Evolutionary conservation across 192 early-diverging fungal genomes (phyloP), one percentile per base, ranked within the genome.

Genomic region (Coemansia sp.): DNA sequence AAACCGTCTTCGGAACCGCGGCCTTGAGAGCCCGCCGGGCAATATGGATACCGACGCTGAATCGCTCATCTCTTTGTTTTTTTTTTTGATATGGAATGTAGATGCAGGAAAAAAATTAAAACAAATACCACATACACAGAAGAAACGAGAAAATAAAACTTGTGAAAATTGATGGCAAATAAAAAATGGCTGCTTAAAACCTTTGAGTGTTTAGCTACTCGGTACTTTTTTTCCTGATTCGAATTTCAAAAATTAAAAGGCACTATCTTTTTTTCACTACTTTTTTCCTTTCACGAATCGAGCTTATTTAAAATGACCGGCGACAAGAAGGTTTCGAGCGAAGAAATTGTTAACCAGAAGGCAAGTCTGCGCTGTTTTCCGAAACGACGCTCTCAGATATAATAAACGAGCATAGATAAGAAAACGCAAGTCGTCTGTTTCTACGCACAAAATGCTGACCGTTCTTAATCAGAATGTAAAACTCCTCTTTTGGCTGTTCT

Each of bases 331-430:
- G 77, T 85, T 33, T 71, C 82, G 17, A 87, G 86, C 65, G 88
- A 89, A 67, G 82, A 86, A 20, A 84, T 87, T 48, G 77, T 89
- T 61, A 79, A 84, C 65, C 76, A 85, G 60, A 89, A 89, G 83
- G 88, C 84, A 73, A 67, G 83, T 66, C 3, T 50, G 54, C 42
- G 17, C 28, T 54, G 22, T 61, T 51, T 6, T 32, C 45, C 22
- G 22, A 25, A 25, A 25, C 22, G 22, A n/a, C 3, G 4, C 61
- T 4, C 3, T 11, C 45, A 48, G n/a, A 20, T 45, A 45, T 12
- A 18, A 14, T 49, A 5, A 5, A 22, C 17, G 7, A 33, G 14
- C 20, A 64, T 5, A 64, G 30, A 36, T 10, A 32, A 50, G 31
- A 16, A 48, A 6, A 38, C 17, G 60, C 30, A 29, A 20, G 17